Evolutionary conservation across 176 grass and related monocot species (phyloP), one percentile per base, ranked within the genome.

Genomic region (Poa pratensis): DNA sequence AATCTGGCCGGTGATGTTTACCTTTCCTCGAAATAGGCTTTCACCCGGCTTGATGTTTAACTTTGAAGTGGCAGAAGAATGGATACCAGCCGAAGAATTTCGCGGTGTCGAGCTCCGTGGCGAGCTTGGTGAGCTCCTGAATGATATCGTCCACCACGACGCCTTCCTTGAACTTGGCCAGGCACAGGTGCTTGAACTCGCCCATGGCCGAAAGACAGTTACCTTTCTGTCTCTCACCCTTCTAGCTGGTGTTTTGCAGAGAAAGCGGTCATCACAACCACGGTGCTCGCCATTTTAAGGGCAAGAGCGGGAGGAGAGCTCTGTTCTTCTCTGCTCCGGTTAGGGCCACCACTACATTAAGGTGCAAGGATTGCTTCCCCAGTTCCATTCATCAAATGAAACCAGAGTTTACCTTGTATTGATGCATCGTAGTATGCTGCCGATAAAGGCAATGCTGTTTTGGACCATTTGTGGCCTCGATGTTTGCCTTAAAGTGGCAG

Each of bases 21-120:
- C n/a, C n/a, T n/a, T n/a, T n/a, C n/a, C n/a, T n/a, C n/a, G n/a
- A n/a, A n/a, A n/a, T n/a, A n/a, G n/a, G n/a, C n/a, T n/a, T n/a
- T n/a, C n/a, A n/a, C n/a, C n/a, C n/a, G n/a, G n/a, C n/a, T n/a
- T n/a, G n/a, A n/a, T n/a, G n/a, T n/a, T n/a, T n/a, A n/a, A n/a
- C n/a, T n/a, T n/a, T n/a, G n/a, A n/a, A n/a, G n/a, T n/a, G n/a
- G n/a, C n/a, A n/a, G n/a, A n/a, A n/a, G 6, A 23, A 68, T 40
- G 39, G 16, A 22, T 92, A 96, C 94, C 94, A 96, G 69, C 93
- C 91, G 34, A 94, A 94, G 23, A 85, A 93, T 63, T 86, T 87
- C 49, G 91, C 84, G 64, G 48, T 69, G 53, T 83, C 84, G 52
- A 96, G 82, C 50, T 78, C 73, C 2, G 86, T 66, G 17, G 81